Evolutionary conservation across 805 yeast species (phyloP).

Genomic region (Diddensiella santjacobensis): DNA sequence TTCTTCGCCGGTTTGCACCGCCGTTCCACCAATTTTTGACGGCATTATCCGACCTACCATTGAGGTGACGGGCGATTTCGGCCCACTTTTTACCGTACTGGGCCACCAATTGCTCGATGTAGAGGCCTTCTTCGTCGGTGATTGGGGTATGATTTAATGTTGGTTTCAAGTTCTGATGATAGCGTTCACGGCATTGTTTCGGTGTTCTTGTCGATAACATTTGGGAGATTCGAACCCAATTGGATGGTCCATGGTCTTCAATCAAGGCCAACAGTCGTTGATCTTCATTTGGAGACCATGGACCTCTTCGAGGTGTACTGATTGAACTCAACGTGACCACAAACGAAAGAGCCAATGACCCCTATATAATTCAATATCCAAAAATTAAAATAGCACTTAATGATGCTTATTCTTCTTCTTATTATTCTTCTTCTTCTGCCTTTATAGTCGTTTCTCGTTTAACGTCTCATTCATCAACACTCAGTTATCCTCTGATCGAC

Average conservation of each 20-base stretch:
- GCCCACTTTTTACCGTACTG: conserved; percentile 91
- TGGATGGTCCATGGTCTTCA: conserved; percentile 67
- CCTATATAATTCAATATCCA: too few species aligned
- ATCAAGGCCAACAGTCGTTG: conserved; percentile 66
- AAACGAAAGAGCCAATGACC: too few species aligned
- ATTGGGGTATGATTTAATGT: conserved; percentile 77
- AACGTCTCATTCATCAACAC: too few species aligned
- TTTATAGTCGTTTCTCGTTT: too few species aligned
- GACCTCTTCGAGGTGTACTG: conserved; percentile 53
- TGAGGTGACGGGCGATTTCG: conserved; percentile 80
- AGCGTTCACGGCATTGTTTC: conserved; percentile 87
- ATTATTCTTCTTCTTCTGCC: too few species aligned
- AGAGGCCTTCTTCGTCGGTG: conserved; percentile 74
- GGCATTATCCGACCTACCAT: conserved; percentile 86
- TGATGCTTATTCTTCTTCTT: too few species aligned
- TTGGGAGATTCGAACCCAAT: conserved; percentile 85
- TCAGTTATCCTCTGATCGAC: too few species aligned
- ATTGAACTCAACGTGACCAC: neutral
- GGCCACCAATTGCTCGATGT: conserved; percentile 73
- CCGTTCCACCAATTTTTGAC: conserved; percentile 97
- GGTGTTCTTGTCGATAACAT: conserved; percentile 75
- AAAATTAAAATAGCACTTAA: too few species aligned
- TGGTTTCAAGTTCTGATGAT: conserved; percentile 88
- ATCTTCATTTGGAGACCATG: conserved; percentile 89
- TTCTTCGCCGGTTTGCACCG: conserved; percentile 76